Percentiles rank a stretch among this genome's conserved stretches.
phyloP scores from a whole-genome alignment of 108 stramenopile genomes.

The Nitzschia inconspicua region DNA sequence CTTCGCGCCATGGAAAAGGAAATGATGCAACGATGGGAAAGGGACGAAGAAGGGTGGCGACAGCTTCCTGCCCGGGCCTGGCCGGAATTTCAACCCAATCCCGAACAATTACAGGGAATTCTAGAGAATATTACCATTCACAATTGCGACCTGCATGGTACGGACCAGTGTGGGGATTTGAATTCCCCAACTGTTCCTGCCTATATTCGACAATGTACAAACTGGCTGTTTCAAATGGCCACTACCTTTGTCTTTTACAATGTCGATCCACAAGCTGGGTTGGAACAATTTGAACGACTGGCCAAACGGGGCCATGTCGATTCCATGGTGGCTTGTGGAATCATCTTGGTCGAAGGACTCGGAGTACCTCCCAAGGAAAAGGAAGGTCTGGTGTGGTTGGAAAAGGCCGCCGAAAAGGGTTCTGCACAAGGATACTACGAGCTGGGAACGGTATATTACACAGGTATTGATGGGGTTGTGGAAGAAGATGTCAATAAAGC shows the following conservation, averaged over 20 bases:
- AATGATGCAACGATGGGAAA: conserved; percentile 35
- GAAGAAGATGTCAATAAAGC: conserved; percentile 35
- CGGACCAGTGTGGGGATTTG: not conserved
- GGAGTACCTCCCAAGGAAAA: conserved; percentile 24
- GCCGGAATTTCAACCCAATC: conserved; percentile 35
- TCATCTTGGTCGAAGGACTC: conserved; percentile 38
- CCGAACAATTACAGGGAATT: conserved; percentile 27
- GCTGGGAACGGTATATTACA: conserved; percentile 32
- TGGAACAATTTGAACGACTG: conserved; percentile 21
- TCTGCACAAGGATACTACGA: conserved; percentile 34
- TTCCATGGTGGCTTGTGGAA: conserved; percentile 43
- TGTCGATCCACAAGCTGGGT: conserved; percentile 30
- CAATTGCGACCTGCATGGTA: not conserved
- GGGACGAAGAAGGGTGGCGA: conserved; percentile 43
- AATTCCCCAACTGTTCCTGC: not conserved
- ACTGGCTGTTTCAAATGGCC: conserved; percentile 20
- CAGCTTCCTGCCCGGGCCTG: conserved; percentile 41
- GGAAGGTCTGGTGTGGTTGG: conserved; percentile 27
- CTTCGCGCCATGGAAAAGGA: conserved; percentile 23
- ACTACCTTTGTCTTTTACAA: conserved; percentile 36
- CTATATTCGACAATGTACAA: not conserved
- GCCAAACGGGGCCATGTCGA: conserved; percentile 33
- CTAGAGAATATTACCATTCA: not conserved
- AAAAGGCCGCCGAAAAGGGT: conserved; percentile 14
- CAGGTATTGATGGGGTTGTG: conserved; percentile 31